Evolutionary conservation across 2,329 filamentous ascomycete species (phyloP).

Genomic region (Pestalotiopsis fici): DNA sequence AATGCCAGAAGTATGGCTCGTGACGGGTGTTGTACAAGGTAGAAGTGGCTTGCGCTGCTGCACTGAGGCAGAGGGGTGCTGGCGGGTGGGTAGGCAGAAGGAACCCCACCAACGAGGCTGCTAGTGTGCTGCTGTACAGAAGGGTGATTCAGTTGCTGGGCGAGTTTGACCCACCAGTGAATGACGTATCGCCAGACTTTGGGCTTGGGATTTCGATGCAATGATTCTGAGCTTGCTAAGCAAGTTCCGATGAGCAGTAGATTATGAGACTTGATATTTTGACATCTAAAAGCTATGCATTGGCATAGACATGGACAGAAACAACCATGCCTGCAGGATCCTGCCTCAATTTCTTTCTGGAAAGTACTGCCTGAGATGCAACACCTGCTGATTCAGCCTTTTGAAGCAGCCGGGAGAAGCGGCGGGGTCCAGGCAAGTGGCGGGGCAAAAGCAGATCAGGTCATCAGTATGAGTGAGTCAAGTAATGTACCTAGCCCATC

Average conservation of each 20-base stretch:
- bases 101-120: constrained; percentile 10
- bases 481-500: too few species aligned
- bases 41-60: not conserved
- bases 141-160: not conserved
- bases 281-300: not conserved
- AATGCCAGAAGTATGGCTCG: constrained; percentile 1
- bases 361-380: not conserved
- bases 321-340: not conserved
- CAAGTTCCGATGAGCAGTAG: too few species aligned
- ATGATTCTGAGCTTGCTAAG: not conserved
- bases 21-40: not conserved
- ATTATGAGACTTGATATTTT: not conserved
- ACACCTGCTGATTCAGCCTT: constrained; percentile 7
- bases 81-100: not conserved
- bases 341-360: not conserved
- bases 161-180: not conserved
- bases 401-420: not conserved
- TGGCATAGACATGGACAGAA: not conserved
- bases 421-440: not conserved
- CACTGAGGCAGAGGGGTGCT: not conserved
- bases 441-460: not conserved
- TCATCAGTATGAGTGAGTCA: not conserved
- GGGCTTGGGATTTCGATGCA: not conserved
- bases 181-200: constrained; percentile 2
- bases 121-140: not conserved